Conservation (phyloP, 2,329 filamentous ascomycete species). For the Stachybotrys chlorohalonatus region DNA sequence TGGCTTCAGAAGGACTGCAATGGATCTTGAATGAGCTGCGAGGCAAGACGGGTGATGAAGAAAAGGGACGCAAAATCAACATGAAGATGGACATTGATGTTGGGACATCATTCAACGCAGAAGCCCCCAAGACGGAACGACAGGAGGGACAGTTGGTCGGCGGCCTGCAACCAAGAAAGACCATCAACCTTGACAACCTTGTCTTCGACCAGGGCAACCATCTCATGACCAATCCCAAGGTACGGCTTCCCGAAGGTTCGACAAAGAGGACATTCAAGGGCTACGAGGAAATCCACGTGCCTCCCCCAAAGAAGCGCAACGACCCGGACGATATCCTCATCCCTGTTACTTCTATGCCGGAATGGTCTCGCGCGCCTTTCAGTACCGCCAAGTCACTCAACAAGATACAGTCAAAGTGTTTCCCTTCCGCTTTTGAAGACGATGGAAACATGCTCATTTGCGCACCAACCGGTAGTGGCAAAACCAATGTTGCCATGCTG, state of each 20-base stretch:
- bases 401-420: constrained; percentile 92
- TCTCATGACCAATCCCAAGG: constrained; percentile 98
- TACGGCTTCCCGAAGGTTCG: constrained; percentile 85
- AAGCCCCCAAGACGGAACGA: constrained; percentile 41
- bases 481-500: constrained; percentile 98
- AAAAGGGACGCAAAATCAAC: constrained; percentile 61
- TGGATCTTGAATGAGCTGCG: constrained; percentile 82
- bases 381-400: constrained; percentile 81
- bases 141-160: constrained; percentile 64
- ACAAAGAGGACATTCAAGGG: constrained; percentile 95
- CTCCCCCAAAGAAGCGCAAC: constrained; percentile 77
- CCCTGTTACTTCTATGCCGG: constrained; percentile 78
- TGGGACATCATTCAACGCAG: constrained; percentile 47
- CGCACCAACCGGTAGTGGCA: constrained; percentile 92
- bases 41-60: constrained; percentile 56
- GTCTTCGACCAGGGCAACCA: constrained; percentile 98
- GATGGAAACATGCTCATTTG: constrained; percentile 98
- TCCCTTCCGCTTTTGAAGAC: constrained; percentile 78
- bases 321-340: constrained; percentile 75
- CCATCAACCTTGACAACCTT: constrained; percentile 91
- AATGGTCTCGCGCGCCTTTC: constrained; percentile 85
- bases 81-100: constrained; percentile 95
- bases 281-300: constrained; percentile 97
- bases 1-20: constrained; percentile 79
- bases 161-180: constrained; percentile 74